Base-by-base conservation (phyloP, 2,329 filamentous ascomycete genomes). In the Penicillium hordei region DNA sequence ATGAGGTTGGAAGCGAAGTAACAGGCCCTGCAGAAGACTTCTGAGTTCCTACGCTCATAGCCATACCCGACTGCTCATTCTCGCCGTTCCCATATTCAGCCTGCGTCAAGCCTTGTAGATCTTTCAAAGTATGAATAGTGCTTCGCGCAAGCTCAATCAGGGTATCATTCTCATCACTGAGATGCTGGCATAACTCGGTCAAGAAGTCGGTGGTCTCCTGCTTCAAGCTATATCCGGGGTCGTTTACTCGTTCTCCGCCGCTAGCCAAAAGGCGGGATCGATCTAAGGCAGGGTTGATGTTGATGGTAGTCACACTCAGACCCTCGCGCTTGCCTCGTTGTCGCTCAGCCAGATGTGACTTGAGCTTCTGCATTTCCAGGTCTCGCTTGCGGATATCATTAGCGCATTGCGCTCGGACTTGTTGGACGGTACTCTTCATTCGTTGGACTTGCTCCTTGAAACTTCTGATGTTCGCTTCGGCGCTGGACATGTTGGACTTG, bases 361-460 rank as follows among this genome's bases (percentile, higher is more conserved):
- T 97, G 62, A 99, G 80, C 40, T 87, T 87, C 62, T 96, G 90
- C 63, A 97, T 88, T 75, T 96, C 90, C 44, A 91, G 82, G 71
- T 99, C 94, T 42, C 93, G 86, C 70, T 95, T 93, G 60, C 93
- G 87, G 45, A 97, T 85, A 70, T 99, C 94, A 64, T 91, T 96
- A 49, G 91, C 88, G 74, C 93, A 97, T 62, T 93, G 88, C 7
- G 89, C 86, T 60, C 93, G 87, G 2, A 94, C 89, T 74, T 97
- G 93, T 31, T 89, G 84, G 2, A 96, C 86, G 3, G 90, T 84
- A 0, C 86, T 82, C 72, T 93, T 95, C 74, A 93, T 86, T 50
- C 89, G 87, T 25, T 85, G 82, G 63, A 93, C 83, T 70, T 97
- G 92, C 33, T 96, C 93, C 67, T 92, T 92, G 57, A 97, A 78